Conservation (phyloP, 495 filamentous ascomycete species). For the Peziza echinospora region DNA sequence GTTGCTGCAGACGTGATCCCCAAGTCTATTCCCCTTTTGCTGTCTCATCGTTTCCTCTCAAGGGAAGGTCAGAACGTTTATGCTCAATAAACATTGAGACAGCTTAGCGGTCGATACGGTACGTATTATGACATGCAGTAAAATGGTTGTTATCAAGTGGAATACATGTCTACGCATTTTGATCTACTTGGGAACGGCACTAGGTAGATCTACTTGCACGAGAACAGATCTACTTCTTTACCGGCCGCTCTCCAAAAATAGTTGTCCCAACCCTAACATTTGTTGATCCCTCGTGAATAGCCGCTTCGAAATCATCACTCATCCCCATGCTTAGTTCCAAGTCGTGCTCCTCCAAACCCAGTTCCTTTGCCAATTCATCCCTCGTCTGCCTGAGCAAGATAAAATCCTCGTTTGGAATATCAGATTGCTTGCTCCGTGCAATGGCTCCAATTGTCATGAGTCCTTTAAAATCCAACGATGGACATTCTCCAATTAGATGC, state of each 20-base stretch:
- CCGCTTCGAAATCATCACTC: slow-evolving; percentile 88
- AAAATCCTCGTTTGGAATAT: slow-evolving; percentile 84
- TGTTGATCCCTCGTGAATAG: slow-evolving; percentile 58
- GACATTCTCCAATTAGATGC: slow-evolving; percentile 46
- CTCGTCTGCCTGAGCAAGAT: slow-evolving; percentile 41
- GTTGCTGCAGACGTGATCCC: too few species aligned
- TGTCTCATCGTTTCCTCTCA: too few species aligned
- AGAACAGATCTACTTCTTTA: too few species aligned
- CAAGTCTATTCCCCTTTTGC: too few species aligned
- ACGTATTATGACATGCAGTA: too few species aligned
- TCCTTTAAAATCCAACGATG: slow-evolving; percentile 50
- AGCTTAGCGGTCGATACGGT: too few species aligned
- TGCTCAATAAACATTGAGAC: too few species aligned
- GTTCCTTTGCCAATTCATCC: slow-evolving; percentile 33
- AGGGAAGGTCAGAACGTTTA: too few species aligned
- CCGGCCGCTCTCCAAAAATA: slow-evolving; percentile 70
- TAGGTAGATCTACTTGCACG: too few species aligned
- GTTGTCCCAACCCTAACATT: slow-evolving; percentile 92
- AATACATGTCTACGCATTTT: too few species aligned
- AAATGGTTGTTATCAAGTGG: too few species aligned
- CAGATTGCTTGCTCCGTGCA: slow-evolving; percentile 51
- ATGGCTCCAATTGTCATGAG: slow-evolving; percentile 97
- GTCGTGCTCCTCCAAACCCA: slow-evolving; percentile 16
- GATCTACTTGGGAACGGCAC: too few species aligned
- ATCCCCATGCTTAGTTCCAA: slow-evolving; percentile 53